Percentiles rank a stretch among this genome's conserved stretches.
phyloP scores from a whole-genome alignment of 164 flowering plant genomes.

The Nelumbo lutea region DNA sequence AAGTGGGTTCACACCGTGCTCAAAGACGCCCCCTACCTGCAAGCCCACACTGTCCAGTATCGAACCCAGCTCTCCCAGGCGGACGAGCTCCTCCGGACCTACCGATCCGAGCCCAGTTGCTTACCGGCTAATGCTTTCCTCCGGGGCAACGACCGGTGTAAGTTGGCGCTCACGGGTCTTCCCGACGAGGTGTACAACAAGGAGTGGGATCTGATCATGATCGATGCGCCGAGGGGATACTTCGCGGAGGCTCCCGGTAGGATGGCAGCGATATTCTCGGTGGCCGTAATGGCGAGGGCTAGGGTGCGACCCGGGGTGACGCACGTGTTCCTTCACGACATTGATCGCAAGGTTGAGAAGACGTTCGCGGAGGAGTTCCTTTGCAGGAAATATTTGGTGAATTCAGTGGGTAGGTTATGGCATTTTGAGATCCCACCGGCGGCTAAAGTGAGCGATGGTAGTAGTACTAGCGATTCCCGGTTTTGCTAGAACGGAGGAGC shows the following conservation, averaged over 20 bases:
- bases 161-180: constrained; percentile 40
- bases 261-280: constrained; percentile 71
- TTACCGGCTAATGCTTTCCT: constrained; percentile 19
- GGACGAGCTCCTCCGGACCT: constrained; percentile 31
- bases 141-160: constrained; percentile 41
- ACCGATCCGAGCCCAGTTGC: constrained; percentile 35
- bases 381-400: constrained; percentile 49
- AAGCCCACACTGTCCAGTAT: constrained; percentile 49
- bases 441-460: not conserved
- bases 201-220: constrained; percentile 86
- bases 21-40: constrained; percentile 38
- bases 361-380: constrained; percentile 52
- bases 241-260: constrained; percentile 67
- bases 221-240: constrained; percentile 80
- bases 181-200: constrained; percentile 56
- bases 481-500: constrained; percentile 20
- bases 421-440: constrained; percentile 57
- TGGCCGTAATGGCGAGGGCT: constrained; percentile 69
- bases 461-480: not conserved
- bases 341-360: constrained; percentile 63
- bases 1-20: constrained; percentile 56
- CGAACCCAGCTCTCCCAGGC: constrained; percentile 52
- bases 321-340: constrained; percentile 77
- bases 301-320: constrained; percentile 49
- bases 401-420: constrained; percentile 54